Evolutionary conservation across 1,139 yeast genomes (phyloP), one percentile per base, ranked within the genome.

Genomic region (Debaryomyces singareniensis): DNA sequence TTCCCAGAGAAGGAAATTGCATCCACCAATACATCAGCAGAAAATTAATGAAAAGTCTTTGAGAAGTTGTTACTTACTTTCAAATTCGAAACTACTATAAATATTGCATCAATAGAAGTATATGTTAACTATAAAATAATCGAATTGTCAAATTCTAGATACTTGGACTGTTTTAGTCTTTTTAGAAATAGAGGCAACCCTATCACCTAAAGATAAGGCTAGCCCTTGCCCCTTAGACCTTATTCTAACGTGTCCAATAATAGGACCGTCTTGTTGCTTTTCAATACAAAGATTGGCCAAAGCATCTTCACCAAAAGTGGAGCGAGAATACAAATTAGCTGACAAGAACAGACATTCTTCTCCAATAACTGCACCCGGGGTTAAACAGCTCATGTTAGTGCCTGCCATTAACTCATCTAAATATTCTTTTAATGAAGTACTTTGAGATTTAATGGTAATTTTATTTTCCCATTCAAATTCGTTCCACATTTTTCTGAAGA

Each of bases 401-500:
- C 87, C 91, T 38, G 70, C 68, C 62, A 86, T 68, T 48, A 93
- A 65, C 47, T 75, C 80, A 35, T 79, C 82, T 55, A 93, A 68
- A 60, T 86, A 93, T 30, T 76, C 85, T 51, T 80, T 81, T 51
- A 93, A 71, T 2, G 89, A 63, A 26, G 73, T 60, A 47, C 80
- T 69, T 34, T 68, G 69, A 3, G 94, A 78, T 46, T 83, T 80
- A 52, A 93, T 84, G 39, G 91, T 84, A 49, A 93, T 91, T 66
- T 93, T 93, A 64, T 93, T 93, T 60, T 93, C 99, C 99, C 99
- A 93, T 62, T 93, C 99, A 54, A 93, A 93, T 56, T 89, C 97
- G 55, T 87, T 85, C 99, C 99, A 93, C 97, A 89, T 89, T 47
- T 79, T 76, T 49, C 98, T 84, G 84, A 93, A 93, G 44, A 76